phyloP scores from a whole-genome alignment of 805 yeast genomes.

The Wickerhamomyces bisporus region DNA sequence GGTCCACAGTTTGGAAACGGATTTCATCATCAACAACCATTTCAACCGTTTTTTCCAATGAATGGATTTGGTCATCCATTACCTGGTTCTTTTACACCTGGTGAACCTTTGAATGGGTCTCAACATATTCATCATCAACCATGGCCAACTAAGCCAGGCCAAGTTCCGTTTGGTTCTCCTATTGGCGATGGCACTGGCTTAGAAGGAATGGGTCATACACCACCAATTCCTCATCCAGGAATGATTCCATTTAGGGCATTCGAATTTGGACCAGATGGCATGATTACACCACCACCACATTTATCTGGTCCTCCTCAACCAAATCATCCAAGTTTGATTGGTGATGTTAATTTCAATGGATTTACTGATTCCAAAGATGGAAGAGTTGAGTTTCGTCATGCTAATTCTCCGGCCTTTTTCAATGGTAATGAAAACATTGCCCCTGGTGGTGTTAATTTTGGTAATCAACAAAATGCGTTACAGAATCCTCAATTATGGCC shows the following conservation, averaged over 20 bases:
- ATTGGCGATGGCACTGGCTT: conserved; percentile 6
- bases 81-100: conserved; percentile 16
- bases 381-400: conserved; percentile 1
- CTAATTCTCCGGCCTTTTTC: conserved; percentile 8
- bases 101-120: conserved; percentile 12
- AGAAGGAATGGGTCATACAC: conserved; percentile 16
- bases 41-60: conserved; percentile 24
- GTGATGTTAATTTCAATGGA: not conserved
- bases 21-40: conserved; percentile 18
- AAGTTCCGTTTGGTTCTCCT: conserved; percentile 12
- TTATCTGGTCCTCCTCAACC: conserved; percentile 5
- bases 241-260: conserved; percentile 24
- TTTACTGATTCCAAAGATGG: conserved; percentile 8
- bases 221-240: conserved; percentile 23
- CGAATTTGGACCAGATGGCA: conserved; percentile 22
- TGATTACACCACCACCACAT: conserved; percentile 14
- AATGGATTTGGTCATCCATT: conserved; percentile 25
- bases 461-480: conserved; percentile 13
- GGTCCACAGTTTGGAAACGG: conserved; percentile 4
- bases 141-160: conserved; percentile 21
- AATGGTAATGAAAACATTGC: conserved; percentile 11
- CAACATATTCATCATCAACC: conserved; percentile 14
- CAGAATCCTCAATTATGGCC: conserved; percentile 23
- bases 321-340: not conserved
- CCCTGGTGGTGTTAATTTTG: conserved; percentile 5